phyloP scores from a whole-genome alignment of 208 protist species.

The Trypanosomatidae sp. region DNA sequence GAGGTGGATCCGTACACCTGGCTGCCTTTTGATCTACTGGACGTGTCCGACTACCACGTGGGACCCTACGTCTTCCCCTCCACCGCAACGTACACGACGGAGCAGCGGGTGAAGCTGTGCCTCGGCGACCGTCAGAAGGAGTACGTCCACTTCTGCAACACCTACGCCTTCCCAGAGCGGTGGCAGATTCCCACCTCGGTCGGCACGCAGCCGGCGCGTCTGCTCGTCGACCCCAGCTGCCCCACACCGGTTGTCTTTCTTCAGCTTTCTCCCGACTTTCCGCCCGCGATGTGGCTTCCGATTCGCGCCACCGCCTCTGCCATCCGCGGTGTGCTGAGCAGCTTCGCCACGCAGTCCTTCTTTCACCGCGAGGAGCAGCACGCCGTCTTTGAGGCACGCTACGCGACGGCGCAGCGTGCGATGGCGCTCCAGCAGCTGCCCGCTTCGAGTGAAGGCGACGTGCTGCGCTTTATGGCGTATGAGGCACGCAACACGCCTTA shows the following conservation, averaged over 20 bases:
- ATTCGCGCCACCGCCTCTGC: too few species aligned
- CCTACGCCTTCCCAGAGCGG: conserved; percentile 87
- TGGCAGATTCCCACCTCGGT: conserved; percentile 84
- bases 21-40: conserved; percentile 82
- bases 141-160: conserved; percentile 91
- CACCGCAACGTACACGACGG: conserved; percentile 73
- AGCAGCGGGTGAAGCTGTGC: conserved; percentile 63
- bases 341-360: conserved; percentile 76
- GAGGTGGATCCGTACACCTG: conserved; percentile 67
- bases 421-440: conserved; percentile 75
- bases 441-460: too few species aligned
- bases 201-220: conserved; percentile 70
- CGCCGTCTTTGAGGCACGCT: too few species aligned
- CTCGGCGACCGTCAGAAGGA: conserved; percentile 70
- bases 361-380: conserved; percentile 84
- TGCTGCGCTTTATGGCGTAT: conserved; percentile 82
- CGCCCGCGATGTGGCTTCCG: conserved; percentile 91
- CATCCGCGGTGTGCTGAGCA: conserved; percentile 79
- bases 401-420: conserved; percentile 46
- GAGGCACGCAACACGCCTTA: conserved; percentile 89
- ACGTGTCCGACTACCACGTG: conserved; percentile 63
- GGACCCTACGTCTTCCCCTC: conserved; percentile 67
- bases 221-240: conserved; percentile 83
- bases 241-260: conserved; percentile 68
- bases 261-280: conserved; percentile 85